Base-by-base conservation (phyloP, 106 monocot genomes). In the Platanthera guangdongensis region DNA sequence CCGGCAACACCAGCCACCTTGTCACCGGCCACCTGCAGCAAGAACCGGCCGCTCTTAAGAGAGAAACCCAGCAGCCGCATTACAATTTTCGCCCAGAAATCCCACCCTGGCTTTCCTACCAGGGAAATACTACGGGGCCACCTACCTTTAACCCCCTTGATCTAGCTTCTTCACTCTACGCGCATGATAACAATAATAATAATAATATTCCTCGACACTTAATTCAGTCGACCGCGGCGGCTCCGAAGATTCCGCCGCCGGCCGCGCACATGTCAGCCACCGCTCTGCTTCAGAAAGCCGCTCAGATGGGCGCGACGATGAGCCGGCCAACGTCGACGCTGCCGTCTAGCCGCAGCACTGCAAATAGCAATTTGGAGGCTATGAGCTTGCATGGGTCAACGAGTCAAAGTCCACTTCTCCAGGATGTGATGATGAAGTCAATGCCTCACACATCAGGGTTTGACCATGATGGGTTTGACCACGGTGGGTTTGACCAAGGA, bases 211-310 rank as follows among this genome's bases (percentile, higher is more conserved):
- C 65, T 7, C 65, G 32, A 11, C 57, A 19, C 60, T 21, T 21
- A 2, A 49, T 75, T 30, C 25, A 74, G 22, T n/a, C 68, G 0
- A 52, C 74, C 18, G 64, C 16, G 14, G 2, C 52, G 2, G 54
- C 70, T 8, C 22, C 50, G 6, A 5, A 71, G 0, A 5, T n/a
- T 10, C 13, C 79, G 12, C 7, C 79, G 2, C 57, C 82, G 18
- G 60, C 90, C 25, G 30, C 65, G 32, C 85, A 85, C 79, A 50
- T 90, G 73, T 87, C 87, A 8, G 87, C 87, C 67, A 87, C 90
- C 51, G 87, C 90, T 50, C 57, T 87, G 82, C 87, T 90, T 4
- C 90, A 87, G 53, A 87, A 90, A 71, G 90, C 87, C 71, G 87
- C 87, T 65, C 83, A 85, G 78, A 84, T 90, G 89, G 89, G 89